Base-by-base conservation (phyloP, 208 protist genomes). In the Leishmania amazonensis region DNA sequence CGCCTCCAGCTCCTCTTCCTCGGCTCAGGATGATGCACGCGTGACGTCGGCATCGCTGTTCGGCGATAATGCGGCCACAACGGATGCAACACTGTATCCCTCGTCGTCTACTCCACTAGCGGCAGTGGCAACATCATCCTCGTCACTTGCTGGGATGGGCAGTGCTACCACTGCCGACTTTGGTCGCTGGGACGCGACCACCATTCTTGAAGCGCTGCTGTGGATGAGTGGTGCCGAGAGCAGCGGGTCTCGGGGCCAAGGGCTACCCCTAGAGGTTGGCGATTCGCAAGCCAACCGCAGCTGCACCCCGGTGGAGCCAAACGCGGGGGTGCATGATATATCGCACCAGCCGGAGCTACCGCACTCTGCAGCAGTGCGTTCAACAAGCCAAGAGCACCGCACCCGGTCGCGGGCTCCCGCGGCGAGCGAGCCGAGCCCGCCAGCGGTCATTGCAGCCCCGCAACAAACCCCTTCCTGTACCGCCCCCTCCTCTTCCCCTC, bases 151-250 rank as follows among this genome's bases (percentile, higher is more conserved):
- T 31, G 72, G 1, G 13, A 40, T 42, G 49, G n/a, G 49, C 75
- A n/a, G 9, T n/a, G 38, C 57, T 64, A 21, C 31, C 3, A 9
- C 57, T n/a, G 1, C 6, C 6, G 49, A 79, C 75, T 53, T 45
- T 21, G 15, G 35, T 19, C 74, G 40, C 4, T 60, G 58, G 24
- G 65, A 75, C 28, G 74, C 74, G 35, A 83, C 2, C 51, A 70
- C 54, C 19, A 75, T 83, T 35, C 9, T 83, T 0, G 75, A 83
- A 11, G 70, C 80, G 5, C 75, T 83, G 38, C 40, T 79, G 64
- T 58, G 75, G 64, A 83, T 83, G 80, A 79, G 65, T 47, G 28
- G 80, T 31, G 13, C 58, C 3, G 45, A 57, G 2, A 38, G 40
- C 38, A 31, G 54, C 40, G 75, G 38, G 38, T 17, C 19, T n/a